Conservation (phyloP, 371 early-diverging fungal species). For the Mortierella sp. region DNA sequence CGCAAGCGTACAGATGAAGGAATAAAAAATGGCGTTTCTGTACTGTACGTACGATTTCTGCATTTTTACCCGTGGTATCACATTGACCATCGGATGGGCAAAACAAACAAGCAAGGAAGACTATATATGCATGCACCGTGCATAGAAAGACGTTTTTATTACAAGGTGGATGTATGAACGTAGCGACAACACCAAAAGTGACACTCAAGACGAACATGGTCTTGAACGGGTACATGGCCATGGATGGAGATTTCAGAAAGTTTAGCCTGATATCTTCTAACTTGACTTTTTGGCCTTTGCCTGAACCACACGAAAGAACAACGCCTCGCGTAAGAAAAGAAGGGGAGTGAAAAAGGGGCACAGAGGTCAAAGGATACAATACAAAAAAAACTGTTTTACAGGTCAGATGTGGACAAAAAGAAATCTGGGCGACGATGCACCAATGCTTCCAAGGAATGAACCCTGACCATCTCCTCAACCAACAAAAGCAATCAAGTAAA, state of each 20-base stretch:
- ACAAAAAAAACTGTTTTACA: not conserved
- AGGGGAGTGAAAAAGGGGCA: not conserved
- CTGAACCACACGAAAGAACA: too few relatives aligned
- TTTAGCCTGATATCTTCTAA: too few relatives aligned
- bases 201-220: not conserved
- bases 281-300: too few relatives aligned
- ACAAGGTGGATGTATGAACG: not conserved
- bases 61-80: not conserved
- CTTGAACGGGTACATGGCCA: too few relatives aligned
- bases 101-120: too few relatives aligned
- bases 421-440: not conserved
- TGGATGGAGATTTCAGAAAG: too few relatives aligned
- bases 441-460: constrained; percentile 1
- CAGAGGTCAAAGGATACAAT: not conserved
- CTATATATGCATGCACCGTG: not conserved
- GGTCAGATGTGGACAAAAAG: not conserved
- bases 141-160: not conserved
- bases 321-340: too few relatives aligned
- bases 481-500: not conserved
- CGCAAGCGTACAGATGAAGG: not conserved
- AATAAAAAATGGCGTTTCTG: not conserved
- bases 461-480: not conserved
- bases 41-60: not conserved
- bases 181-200: not conserved
- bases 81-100: too few relatives aligned